These are phyloP conservation scores for Cyclotella choctawhatcheeana DNA, from an alignment of 108 stramenopile genomes.

Conservation along the genomic window DNA sequence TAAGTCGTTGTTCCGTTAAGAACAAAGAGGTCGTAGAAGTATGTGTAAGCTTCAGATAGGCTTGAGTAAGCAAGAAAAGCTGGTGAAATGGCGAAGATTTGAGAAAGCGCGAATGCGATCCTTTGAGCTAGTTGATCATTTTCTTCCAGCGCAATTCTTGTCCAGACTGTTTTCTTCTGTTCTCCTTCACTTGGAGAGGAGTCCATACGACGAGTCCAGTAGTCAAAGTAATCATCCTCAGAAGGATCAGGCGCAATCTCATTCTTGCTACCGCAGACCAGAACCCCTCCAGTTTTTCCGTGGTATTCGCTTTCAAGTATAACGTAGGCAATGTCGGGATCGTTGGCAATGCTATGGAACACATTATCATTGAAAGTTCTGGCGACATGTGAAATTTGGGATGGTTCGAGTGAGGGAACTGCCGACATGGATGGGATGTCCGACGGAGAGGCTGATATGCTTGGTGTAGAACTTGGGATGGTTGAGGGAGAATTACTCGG, in stretches of 20 bases:
- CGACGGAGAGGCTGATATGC: neutral
- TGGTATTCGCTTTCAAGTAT: slow-evolving; percentile 12
- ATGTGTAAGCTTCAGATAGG: slow-evolving; percentile 44
- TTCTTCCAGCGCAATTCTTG: slow-evolving; percentile 24
- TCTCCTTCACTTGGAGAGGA: slow-evolving; percentile 1
- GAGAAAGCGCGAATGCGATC: slow-evolving; percentile 48
- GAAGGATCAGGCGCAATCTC: slow-evolving; percentile 27
- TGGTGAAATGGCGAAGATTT: slow-evolving; percentile 38
- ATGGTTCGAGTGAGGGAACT: neutral
- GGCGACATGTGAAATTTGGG: slow-evolving; percentile 22
- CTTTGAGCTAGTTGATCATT: slow-evolving; percentile 56
- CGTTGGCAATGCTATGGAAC: slow-evolving; percentile 15
- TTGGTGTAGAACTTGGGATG: slow-evolving; percentile 2
- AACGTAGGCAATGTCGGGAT: slow-evolving; percentile 11
- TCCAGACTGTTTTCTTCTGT: slow-evolving; percentile 48
- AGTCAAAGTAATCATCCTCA: slow-evolving; percentile 30
- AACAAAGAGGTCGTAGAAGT: slow-evolving; percentile 76
- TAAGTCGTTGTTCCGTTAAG: slow-evolving; percentile 39
- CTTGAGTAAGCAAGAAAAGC: slow-evolving; percentile 3
- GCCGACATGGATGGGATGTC: neutral
- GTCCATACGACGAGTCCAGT: slow-evolving; percentile 16
- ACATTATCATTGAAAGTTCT: slow-evolving; percentile 17
- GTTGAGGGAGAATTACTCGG: slow-evolving; percentile 4
- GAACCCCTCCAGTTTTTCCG: slow-evolving; percentile 20
- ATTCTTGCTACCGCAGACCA: slow-evolving; percentile 23